phyloP scores from a whole-genome alignment of 305 asterid genomes.

The Fraxinus floribunda region DNA sequence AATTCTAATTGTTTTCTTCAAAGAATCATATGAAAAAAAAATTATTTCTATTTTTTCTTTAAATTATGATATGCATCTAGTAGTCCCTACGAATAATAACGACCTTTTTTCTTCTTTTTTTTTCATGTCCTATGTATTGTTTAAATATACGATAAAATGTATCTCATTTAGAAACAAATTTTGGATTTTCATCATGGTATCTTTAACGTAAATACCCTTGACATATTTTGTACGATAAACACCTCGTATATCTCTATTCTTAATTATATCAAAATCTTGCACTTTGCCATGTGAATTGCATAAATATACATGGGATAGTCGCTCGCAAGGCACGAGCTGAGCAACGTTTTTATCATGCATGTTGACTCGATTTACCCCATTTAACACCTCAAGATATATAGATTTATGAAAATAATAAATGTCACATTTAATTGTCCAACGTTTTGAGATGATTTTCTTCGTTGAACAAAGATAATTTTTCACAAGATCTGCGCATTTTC shows the following conservation, averaged over 20 bases:
- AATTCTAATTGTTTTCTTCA: not conserved
- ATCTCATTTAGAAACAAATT: not conserved
- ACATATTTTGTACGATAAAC: not conserved
- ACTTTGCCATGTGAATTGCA: not conserved
- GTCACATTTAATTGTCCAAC: no score
- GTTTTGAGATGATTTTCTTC: not conserved
- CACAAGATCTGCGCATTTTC: not conserved
- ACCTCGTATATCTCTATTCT: not conserved
- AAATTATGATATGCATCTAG: not conserved
- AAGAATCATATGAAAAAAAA: not conserved
- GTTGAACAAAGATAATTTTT: not conserved
- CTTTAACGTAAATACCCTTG: no score
- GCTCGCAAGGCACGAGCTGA: not conserved
- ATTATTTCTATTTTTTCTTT: not conserved
- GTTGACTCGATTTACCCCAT: no score
- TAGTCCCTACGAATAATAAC: not conserved
- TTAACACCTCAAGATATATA: no score
- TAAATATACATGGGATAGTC: no score
- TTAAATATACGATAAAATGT: not conserved
- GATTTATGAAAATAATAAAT: no score
- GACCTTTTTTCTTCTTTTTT: not conserved
- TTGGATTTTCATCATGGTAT: not conserved
- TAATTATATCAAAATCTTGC: not conserved
- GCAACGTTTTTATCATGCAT: not conserved
- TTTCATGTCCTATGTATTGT: not conserved